A percentile compares a stretch with the other conserved stretches of the same genome.
phyloP scores from a whole-genome alignment of 2,329 filamentous ascomycete species.

The Pseudogymnoascus sp. region DNA sequence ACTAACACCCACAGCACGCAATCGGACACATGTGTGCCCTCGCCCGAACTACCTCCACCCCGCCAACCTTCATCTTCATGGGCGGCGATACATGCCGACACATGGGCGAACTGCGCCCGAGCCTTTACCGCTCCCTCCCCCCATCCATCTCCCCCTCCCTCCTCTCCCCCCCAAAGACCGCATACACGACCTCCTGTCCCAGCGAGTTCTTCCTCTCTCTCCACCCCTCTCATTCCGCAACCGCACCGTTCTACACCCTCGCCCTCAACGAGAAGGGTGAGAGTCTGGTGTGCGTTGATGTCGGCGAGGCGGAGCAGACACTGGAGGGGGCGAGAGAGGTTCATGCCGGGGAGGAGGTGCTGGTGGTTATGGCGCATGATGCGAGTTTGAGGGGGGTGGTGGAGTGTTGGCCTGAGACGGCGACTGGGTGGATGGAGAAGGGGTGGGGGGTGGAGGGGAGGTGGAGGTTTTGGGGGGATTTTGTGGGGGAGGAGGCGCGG shows the following conservation, averaged over 20 bases:
- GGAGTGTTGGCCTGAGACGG: slow-evolving; percentile 37
- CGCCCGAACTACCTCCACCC: slow-evolving; percentile 32
- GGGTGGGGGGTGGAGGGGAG: slow-evolving; percentile 33
- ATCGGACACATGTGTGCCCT: slow-evolving; percentile 42
- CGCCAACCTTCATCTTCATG: slow-evolving; percentile 39
- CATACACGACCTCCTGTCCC: slow-evolving; percentile 28
- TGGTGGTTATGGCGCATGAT: slow-evolving; percentile 39
- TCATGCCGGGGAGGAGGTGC: slow-evolving; percentile 35
- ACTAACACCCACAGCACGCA: slow-evolving; percentile 28
- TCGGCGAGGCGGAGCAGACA: slow-evolving; percentile 30
- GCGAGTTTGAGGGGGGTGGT: slow-evolving; percentile 32
- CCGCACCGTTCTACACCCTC: slow-evolving; percentile 28
- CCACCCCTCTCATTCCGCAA: slow-evolving; percentile 26
- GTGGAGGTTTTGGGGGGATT: slow-evolving; percentile 37
- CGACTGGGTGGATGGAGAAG: slow-evolving; percentile 37
- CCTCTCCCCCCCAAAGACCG: slow-evolving; percentile 22
- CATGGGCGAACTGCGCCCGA: slow-evolving; percentile 35
- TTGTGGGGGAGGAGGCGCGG: slow-evolving; percentile 16
- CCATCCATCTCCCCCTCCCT: slow-evolving; percentile 32
- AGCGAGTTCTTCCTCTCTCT: slow-evolving; percentile 33
- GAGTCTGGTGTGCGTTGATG: slow-evolving; percentile 20
- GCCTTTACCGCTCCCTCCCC: slow-evolving; percentile 35
- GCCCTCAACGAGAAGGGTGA: slow-evolving; percentile 15
- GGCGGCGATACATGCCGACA: slow-evolving; percentile 41
- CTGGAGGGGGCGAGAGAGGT: slow-evolving; percentile 38